phyloP scores from a whole-genome alignment of 352 stramenopile genomes.

The Blastocystis sp. region DNA sequence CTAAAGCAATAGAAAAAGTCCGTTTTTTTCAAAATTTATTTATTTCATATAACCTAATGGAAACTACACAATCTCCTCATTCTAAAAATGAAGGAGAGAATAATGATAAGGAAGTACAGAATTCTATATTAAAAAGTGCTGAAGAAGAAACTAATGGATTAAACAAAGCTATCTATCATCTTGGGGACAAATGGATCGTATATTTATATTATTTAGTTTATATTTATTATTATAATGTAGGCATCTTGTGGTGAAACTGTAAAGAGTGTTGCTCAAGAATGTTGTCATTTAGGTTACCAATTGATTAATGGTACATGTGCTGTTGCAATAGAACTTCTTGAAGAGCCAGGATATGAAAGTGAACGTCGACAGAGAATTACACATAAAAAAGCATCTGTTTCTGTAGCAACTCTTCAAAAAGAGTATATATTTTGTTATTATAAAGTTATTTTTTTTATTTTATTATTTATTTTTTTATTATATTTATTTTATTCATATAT shows the following conservation, averaged over 20 bases:
- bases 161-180: too few relatives aligned
- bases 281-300: slow-evolving; percentile 21
- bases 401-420: background rate
- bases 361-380: background rate
- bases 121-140: too few relatives aligned
- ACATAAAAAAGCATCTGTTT: background rate
- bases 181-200: too few relatives aligned
- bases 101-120: too few relatives aligned
- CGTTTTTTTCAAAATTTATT: too few relatives aligned
- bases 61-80: too few relatives aligned
- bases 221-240: too few relatives aligned
- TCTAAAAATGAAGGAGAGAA: too few relatives aligned
- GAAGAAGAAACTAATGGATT: too few relatives aligned
- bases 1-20: too few relatives aligned
- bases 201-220: too few relatives aligned
- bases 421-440: background rate
- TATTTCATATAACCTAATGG: too few relatives aligned
- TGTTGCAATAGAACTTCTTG: slow-evolving; percentile 15
- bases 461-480: background rate
- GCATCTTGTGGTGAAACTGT: slow-evolving; percentile 15
- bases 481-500: background rate
- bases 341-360: background rate
- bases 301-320: slow-evolving; percentile 12
- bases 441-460: background rate
- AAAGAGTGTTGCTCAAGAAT: slow-evolving; percentile 11